These are phyloP conservation scores for Tricholoma furcatifolium DNA, from an alignment of 768 basidiomycete genomes.

Conservation along the genomic window DNA sequence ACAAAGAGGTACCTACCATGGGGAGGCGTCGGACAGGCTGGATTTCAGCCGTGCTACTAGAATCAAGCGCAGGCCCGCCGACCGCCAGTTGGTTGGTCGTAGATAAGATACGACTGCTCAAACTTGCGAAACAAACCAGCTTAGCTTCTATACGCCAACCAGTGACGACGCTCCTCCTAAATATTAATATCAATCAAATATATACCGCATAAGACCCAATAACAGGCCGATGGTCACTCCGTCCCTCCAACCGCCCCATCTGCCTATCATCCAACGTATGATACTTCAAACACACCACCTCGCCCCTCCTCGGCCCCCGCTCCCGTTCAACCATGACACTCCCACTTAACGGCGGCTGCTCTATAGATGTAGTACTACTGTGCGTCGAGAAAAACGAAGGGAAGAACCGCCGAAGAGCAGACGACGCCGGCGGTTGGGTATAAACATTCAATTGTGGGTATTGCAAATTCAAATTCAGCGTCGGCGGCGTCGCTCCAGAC, in stretches of 20 bases:
- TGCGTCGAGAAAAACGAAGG: conserved; percentile 43
- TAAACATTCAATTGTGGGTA: conserved; percentile 4
- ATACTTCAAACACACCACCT: conserved; percentile 72
- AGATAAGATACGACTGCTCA: no score
- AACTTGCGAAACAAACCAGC: no score
- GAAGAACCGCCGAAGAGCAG: conserved; percentile 49
- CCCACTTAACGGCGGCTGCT: conserved; percentile 11
- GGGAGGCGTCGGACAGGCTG: no score
- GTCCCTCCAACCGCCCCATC: conserved; percentile 75
- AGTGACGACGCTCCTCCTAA: no score
- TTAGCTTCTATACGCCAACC: no score
- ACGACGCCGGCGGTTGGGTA: conserved; percentile 4
- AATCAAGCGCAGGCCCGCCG: no score
- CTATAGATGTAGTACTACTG: conserved; percentile 15
- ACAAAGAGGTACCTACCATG: no score
- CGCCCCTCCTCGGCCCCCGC: conserved; percentile 50
- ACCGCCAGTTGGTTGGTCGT: no score
- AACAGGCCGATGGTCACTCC: conserved; percentile 86
- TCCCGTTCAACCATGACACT: no score
- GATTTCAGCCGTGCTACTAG: no score
- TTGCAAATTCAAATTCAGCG: conserved; percentile 1
- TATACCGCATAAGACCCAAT: conserved; percentile 75
- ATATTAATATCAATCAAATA: conserved; percentile 12
- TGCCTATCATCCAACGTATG: conserved; percentile 70
- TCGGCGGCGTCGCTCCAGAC: conserved; percentile 2